Conservation (phyloP, 495 filamentous ascomycete species). For the Bacidia gigantensis region DNA sequence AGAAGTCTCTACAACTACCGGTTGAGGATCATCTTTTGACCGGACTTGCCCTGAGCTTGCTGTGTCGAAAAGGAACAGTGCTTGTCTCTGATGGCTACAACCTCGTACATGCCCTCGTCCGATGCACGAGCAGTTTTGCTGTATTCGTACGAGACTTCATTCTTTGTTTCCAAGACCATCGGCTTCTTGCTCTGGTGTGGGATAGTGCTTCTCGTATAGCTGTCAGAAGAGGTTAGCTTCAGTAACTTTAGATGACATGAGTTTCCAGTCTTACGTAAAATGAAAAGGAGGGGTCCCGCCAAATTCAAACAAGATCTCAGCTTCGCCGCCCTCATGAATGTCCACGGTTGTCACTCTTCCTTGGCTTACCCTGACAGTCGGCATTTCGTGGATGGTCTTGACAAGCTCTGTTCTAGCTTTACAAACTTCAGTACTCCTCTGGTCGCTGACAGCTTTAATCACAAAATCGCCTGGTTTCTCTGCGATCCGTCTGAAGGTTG, state of each 20-base stretch:
- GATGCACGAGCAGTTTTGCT: constrained; percentile 66
- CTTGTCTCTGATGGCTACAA: constrained; percentile 83
- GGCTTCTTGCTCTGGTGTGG: constrained; percentile 59
- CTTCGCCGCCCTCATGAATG: constrained; percentile 90
- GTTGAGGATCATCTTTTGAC: constrained; percentile 26
- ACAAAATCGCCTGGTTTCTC: constrained; percentile 78
- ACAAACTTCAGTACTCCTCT: constrained; percentile 58
- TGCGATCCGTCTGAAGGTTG: constrained; percentile 79
- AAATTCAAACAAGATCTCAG: constrained; percentile 86
- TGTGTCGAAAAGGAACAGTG: constrained; percentile 74
- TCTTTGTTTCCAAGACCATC: constrained; percentile 74
- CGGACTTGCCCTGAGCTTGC: constrained; percentile 33
- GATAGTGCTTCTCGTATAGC: constrained; percentile 80
- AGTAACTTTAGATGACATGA: neutral
- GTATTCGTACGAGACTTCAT: constrained; percentile 68
- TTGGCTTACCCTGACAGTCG: constrained; percentile 74
- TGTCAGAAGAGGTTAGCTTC: constrained; percentile 17
- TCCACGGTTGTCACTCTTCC: constrained; percentile 67
- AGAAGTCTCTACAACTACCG: no score
- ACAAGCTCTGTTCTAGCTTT: constrained; percentile 61
- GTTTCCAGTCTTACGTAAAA: constrained; percentile 52
- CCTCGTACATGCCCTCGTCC: constrained; percentile 94
- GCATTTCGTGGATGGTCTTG: constrained; percentile 79
- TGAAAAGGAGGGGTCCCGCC: constrained; percentile 93
- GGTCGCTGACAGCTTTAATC: constrained; percentile 72